A percentile compares a stretch with the other conserved stretches of the same genome.
Evolutionary conservation across 306 rosid genomes (phyloP).

Genomic region (Trifolium repens): DNA sequence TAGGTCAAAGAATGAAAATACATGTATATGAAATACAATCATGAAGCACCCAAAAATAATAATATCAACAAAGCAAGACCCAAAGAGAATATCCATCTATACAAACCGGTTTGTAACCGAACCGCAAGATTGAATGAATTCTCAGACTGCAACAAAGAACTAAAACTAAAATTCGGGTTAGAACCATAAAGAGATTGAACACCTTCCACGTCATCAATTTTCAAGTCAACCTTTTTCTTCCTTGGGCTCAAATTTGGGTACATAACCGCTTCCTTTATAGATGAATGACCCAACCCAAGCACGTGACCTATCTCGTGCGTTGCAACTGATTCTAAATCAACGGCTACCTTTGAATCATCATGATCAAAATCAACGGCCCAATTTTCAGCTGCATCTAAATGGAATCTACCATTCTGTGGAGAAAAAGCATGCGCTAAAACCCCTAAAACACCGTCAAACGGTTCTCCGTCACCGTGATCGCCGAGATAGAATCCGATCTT

Average conservation of each 20-base stretch:
- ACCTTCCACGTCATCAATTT: conserved; percentile 86
- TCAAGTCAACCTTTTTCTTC: conserved; percentile 68
- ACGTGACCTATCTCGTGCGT: conserved; percentile 98
- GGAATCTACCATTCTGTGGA: conserved; percentile 86
- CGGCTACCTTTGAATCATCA: conserved; percentile 73
- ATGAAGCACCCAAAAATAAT: conserved; percentile 31
- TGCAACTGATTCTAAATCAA: conserved; percentile 92
- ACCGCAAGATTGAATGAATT: conserved; percentile 51
- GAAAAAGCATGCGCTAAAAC: conserved; percentile 91
- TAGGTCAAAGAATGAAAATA: conserved; percentile 39
- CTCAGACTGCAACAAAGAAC: conserved; percentile 61
- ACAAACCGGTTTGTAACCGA: conserved; percentile 32
- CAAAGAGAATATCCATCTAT: conserved; percentile 40
- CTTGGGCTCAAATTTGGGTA: conserved; percentile 86
- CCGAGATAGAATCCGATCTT: conserved; percentile 78
- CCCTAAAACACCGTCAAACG: conserved; percentile 90
- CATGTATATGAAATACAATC: not conserved
- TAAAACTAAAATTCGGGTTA: conserved; percentile 73
- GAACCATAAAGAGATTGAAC: conserved; percentile 88
- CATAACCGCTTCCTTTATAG: conserved; percentile 85
- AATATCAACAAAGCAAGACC: conserved; percentile 40
- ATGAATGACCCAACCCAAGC: conserved; percentile 81
- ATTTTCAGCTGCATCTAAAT: conserved; percentile 79
- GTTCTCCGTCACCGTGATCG: conserved; percentile 92
- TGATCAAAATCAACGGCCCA: conserved; percentile 79